Percentiles rank a stretch among this genome's conserved stretches.
Evolutionary conservation across 352 stramenopile species (phyloP).

Genomic region (Phytophthora citrophthora): DNA sequence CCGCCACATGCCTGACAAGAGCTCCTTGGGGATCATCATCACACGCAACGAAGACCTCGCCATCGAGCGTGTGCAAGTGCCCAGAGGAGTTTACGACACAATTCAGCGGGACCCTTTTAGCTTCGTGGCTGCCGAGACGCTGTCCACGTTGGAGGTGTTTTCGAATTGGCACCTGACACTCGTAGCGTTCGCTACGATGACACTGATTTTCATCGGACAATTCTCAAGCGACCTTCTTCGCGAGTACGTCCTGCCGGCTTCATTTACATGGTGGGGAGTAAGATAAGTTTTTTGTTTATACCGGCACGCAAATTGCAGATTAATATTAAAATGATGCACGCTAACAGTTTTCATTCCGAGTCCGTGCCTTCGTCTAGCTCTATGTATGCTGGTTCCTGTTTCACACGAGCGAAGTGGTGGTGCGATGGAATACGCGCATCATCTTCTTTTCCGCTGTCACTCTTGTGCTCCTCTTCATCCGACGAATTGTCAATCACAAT

Average conservation of each 20-base stretch:
- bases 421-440: conserved; percentile 3
- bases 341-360: conserved; percentile 14
- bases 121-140: conserved; percentile 85
- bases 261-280: conserved; percentile 60
- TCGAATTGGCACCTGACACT: conserved; percentile 79
- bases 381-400: conserved; percentile 18
- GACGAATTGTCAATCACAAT: conserved; percentile 35
- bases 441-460: conserved; percentile 18
- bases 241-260: conserved; percentile 63
- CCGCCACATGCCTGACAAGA: conserved; percentile 87
- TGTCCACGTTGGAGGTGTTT: conserved; percentile 85
- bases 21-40: conserved; percentile 65
- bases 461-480: conserved; percentile 24
- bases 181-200: conserved; percentile 82
- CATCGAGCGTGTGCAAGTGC: conserved; percentile 70
- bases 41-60: conserved; percentile 56
- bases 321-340: conserved; percentile 6
- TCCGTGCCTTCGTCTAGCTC: conserved; percentile 31
- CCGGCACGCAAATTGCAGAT: conserved; percentile 4
- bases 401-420: not conserved
- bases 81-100: conserved; percentile 72
- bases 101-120: conserved; percentile 89
- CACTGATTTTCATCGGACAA: conserved; percentile 86
- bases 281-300: conserved; percentile 19
- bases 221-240: conserved; percentile 75